Evolutionary conservation across 495 filamentous ascomycete genomes (phyloP).

Genomic region (Xylaria nigripes): DNA sequence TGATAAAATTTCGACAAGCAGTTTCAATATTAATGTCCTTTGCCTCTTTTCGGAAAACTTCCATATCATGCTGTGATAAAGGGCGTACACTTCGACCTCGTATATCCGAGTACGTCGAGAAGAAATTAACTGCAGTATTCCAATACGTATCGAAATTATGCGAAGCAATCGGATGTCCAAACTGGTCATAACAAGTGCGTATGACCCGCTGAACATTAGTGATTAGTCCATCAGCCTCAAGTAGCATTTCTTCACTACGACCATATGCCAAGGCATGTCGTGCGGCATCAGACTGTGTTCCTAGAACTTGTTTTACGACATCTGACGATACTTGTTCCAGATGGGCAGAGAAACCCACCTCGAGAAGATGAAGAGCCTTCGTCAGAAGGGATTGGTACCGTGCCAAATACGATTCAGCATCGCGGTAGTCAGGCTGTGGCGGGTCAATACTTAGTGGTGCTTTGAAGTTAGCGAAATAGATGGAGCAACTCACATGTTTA

Average conservation of each 20-base stretch:
- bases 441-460: conserved; percentile 17
- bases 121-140: conserved; percentile 48
- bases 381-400: conserved; percentile 75
- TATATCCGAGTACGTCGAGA: conserved; percentile 35
- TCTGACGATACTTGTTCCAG: conserved; percentile 40
- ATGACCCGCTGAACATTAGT: conserved; percentile 39
- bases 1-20: conserved; percentile 40
- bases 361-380: conserved; percentile 46
- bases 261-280: conserved; percentile 45
- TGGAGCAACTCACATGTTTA: conserved; percentile 52
- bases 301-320: conserved; percentile 36
- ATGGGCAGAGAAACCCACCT: conserved; percentile 39
- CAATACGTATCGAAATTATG: conserved; percentile 49
- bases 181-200: conserved; percentile 55
- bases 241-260: conserved; percentile 39
- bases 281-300: conserved; percentile 41
- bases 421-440: conserved; percentile 65
- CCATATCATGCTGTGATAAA: conserved; percentile 46
- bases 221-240: conserved; percentile 38
- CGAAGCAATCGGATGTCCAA: conserved; percentile 47
- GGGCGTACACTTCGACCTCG: conserved; percentile 45
- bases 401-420: conserved; percentile 80
- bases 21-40: conserved; percentile 38
- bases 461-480: neutral
- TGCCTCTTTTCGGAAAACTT: conserved; percentile 38